phyloP scores from a whole-genome alignment of 441 rosid genomes.

The Pelargonium cotyledonis region DNA sequence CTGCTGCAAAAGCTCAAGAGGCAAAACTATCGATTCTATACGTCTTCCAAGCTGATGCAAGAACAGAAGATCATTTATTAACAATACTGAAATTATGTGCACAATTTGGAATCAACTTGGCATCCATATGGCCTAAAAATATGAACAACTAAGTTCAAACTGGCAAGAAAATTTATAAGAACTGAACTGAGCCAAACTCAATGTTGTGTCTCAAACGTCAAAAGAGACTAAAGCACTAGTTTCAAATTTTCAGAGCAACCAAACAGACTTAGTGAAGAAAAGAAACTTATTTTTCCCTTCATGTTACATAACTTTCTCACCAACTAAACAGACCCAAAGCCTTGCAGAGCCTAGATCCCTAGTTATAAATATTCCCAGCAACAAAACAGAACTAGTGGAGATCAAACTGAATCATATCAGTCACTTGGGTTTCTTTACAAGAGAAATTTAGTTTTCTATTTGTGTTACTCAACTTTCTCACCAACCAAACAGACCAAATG shows the following conservation, averaged over 20 bases:
- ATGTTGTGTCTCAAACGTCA: not conserved
- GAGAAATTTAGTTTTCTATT: too few species aligned
- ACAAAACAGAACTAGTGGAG: too few species aligned
- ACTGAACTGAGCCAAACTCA: constrained; percentile 1
- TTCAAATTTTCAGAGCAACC: not conserved
- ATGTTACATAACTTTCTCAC: not conserved
- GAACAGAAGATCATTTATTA: not conserved
- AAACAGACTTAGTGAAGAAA: not conserved
- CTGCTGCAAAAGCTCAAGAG: constrained; percentile 62
- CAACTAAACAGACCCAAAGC: not conserved
- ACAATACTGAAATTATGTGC: not conserved
- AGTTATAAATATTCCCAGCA: too few species aligned
- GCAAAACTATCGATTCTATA: constrained; percentile 54
- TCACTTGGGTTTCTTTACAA: too few species aligned
- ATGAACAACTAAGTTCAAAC: not conserved
- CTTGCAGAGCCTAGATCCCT: too few species aligned
- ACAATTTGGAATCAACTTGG: not conserved
- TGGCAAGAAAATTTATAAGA: not conserved
- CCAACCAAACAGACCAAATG: constrained; percentile 3
- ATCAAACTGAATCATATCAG: too few species aligned
- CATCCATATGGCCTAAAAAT: not conserved
- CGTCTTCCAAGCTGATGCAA: constrained; percentile 52
- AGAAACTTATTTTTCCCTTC: not conserved
- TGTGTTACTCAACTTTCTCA: not conserved
- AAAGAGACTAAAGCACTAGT: too few species aligned